phyloP scores from a whole-genome alignment of 2,329 filamentous ascomycete species.

The Verticillium tricorpus region DNA sequence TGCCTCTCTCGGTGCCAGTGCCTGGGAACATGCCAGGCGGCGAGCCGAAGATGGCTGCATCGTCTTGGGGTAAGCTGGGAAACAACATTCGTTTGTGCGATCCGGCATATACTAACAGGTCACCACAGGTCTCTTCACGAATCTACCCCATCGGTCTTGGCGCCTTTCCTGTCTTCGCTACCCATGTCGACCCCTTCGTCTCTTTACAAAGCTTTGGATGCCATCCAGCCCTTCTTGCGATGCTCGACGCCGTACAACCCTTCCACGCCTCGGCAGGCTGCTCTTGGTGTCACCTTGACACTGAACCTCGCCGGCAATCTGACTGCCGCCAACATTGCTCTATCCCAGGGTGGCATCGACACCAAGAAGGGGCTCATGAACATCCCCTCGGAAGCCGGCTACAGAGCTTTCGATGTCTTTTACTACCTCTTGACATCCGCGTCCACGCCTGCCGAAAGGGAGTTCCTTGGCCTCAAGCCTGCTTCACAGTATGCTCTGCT shows the following conservation, averaged over 20 bases:
- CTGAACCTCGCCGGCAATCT: slow-evolving; percentile 78
- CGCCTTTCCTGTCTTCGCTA: slow-evolving; percentile 75
- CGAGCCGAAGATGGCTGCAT: slow-evolving; percentile 95
- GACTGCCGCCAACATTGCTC: slow-evolving; percentile 66
- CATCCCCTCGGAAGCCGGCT: slow-evolving; percentile 73
- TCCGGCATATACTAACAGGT: neutral
- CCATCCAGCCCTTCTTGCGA: slow-evolving; percentile 78
- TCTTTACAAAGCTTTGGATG: slow-evolving; percentile 74
- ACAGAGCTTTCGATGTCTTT: slow-evolving; percentile 94
- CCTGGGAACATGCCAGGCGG: slow-evolving; percentile 94
- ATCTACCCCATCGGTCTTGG: slow-evolving; percentile 79
- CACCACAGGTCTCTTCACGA: slow-evolving; percentile 72
- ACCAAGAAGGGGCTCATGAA: slow-evolving; percentile 74
- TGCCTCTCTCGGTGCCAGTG: slow-evolving; percentile 68
- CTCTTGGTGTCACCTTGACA: slow-evolving; percentile 75
- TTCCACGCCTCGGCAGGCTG: slow-evolving; percentile 74
- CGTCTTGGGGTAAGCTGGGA: slow-evolving; percentile 66
- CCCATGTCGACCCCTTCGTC: slow-evolving; percentile 73
- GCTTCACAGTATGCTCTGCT: slow-evolving; percentile 75
- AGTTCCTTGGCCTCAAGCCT: slow-evolving; percentile 77
- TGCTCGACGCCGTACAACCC: slow-evolving; percentile 87
- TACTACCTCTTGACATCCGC: slow-evolving; percentile 94
- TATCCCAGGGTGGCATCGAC: slow-evolving; percentile 86
- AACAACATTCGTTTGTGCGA: neutral
- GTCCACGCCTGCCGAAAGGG: slow-evolving; percentile 81